phyloP scores from a whole-genome alignment of 805 yeast genomes.

The Komagataella pastoris region DNA sequence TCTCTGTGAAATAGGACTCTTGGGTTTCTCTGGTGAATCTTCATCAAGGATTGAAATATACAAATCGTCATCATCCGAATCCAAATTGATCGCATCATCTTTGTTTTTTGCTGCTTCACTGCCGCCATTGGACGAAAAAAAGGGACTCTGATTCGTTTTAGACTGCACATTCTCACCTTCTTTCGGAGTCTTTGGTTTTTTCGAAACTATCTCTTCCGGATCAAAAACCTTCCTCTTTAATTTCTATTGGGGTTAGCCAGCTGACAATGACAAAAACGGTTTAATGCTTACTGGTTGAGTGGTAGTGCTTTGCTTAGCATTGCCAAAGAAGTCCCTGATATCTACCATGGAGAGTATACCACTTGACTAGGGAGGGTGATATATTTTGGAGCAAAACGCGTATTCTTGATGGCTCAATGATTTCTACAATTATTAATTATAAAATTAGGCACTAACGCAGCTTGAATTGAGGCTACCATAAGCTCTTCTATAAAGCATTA shows the following conservation, averaged over 20 bases:
- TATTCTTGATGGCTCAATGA: background rate
- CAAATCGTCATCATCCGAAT: constrained; percentile 10
- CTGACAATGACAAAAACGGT: background rate
- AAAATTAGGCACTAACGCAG: background rate
- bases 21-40: constrained; percentile 1
- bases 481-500: background rate
- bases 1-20: background rate
- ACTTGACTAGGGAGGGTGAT: background rate
- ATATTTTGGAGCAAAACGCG: background rate
- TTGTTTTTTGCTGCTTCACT: constrained; percentile 3
- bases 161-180: background rate
- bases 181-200: constrained; percentile 1
- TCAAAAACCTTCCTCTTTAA: background rate
- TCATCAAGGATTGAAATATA: constrained; percentile 1
- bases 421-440: too few species aligned
- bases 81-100: constrained; percentile 11
- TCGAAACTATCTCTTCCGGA: constrained; percentile 1
- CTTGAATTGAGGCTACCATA: background rate
- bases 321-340: constrained; percentile 25
- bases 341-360: constrained; percentile 19
- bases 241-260: background rate
- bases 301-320: background rate
- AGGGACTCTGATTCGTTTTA: background rate
- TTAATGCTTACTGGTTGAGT: constrained; percentile 1
- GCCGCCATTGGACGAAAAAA: constrained; percentile 2